Evolutionary conservation across 1,139 yeast genomes (phyloP), one percentile per base, ranked within the genome.

Genomic region (Candida labiduridarum): DNA sequence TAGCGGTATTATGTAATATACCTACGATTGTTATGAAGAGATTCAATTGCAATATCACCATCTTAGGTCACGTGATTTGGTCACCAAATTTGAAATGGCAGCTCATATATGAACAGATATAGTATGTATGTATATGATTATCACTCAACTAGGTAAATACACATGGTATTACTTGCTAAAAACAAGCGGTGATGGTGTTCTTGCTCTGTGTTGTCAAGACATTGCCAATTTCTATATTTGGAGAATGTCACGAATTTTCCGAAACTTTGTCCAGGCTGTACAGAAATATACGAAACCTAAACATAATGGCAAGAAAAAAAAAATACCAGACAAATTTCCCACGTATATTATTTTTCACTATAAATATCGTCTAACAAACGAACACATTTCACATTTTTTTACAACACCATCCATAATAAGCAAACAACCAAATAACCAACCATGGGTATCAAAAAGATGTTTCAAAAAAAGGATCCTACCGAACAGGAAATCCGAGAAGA

Each of bases 401-500:
- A 25, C 16, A 14, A 30, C 16, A 12, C 4, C 16, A 25, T 25
- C 9, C 29, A 25, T 30, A 33, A 1, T 18, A 31, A 22, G n/a
- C 6, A 12, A 30, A 29, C 14, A 39, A 30, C 3, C 31, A 22
- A 25, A 33, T 29, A 35, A 45, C 31, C 25, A 33, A 53, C 22
- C 52, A 76, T 76, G 81, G 80, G 80, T 22, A 56, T 76, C 53
- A 74, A 69, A 54, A 83, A 81, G 54, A 75, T 84, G 60, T 85
- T 86, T 64, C 83, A 75, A 60, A 74, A 77, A 52, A 82, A 83
- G 64, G 87, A 85, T 58, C 84, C 83, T 22, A 78, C 83, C n/a
- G 83, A 82, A 52, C 78, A 77, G 31, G 80, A 79, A 58, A 72
- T 83, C 52, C 69, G 79, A 45, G 81, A 80, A 19, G 73, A 75